These are phyloP conservation scores for Trametes gibbosa DNA, from an alignment of 768 basidiomycete genomes.

Conservation along the genomic window DNA sequence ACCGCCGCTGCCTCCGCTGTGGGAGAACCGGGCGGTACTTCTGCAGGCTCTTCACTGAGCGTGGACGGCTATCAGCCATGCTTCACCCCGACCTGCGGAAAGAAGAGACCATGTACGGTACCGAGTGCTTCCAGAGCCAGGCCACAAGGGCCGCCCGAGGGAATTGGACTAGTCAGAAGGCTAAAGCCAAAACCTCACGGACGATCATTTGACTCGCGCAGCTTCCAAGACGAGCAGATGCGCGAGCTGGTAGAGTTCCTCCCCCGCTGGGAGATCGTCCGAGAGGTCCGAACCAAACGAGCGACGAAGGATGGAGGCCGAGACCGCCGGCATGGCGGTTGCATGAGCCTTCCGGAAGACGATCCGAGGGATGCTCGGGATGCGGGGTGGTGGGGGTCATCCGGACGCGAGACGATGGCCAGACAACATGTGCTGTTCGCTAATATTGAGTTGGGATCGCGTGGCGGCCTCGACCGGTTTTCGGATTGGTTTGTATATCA, in stretches of 20 bases:
- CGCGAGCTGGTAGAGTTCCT: background rate
- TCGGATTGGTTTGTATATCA: background rate
- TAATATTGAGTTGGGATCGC: background rate
- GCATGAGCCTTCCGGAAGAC: background rate
- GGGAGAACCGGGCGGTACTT: background rate
- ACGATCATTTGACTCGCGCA: constrained; percentile 15
- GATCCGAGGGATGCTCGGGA: constrained; percentile 2
- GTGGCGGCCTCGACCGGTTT: background rate
- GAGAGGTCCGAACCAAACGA: background rate
- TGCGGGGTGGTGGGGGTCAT: background rate
- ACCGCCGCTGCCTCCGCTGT: background rate
- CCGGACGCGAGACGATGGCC: constrained; percentile 2
- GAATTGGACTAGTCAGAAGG: constrained; percentile 11
- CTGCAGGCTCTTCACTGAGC: background rate
- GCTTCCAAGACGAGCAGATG: background rate
- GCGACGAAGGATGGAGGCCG: background rate
- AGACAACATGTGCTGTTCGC: constrained; percentile 8
- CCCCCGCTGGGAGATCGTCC: background rate
- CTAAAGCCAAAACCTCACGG: constrained; percentile 15
- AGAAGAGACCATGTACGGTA: background rate
- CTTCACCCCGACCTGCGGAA: background rate
- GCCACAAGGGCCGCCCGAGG: background rate
- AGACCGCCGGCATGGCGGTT: background rate
- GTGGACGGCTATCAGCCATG: constrained; percentile 7
- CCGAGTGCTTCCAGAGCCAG: background rate